Evolutionary conservation across 345 rosid species (phyloP), one percentile per base, ranked within the genome.

Genomic region (Eucalyptus globulus): DNA sequence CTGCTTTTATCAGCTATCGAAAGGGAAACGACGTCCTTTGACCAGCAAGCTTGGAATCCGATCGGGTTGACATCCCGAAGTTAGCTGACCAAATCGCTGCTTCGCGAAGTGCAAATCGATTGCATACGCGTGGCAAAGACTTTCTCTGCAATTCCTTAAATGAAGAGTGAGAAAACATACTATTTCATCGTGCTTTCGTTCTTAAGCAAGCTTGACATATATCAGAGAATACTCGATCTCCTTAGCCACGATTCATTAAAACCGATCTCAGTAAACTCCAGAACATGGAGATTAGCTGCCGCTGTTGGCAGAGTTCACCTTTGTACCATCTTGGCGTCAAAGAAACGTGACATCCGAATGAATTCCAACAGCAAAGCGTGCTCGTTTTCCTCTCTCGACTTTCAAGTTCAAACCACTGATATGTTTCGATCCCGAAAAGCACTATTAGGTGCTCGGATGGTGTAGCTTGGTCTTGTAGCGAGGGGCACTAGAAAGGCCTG

Each of bases 281-380:
- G 1, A n/a, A 65, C 40, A 15, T 4, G 37, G 37, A 65, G 37
- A n/a, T 8, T 65, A n/a, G 40, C 19, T 29, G 37, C 15, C 16
- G 9, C 10, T 4, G 3, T 13, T 0, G 76, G 21, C 3, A 11
- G 10, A 7, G 76, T n/a, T 65, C 76, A 2, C 16, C 16, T 65
- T 3, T 8, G 37, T 29, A n/a, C 76, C 76, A n/a, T 65, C 76
- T 65, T 1, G 37, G 76, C 37, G 37, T n/a, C 1, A 1, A 31
- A 14, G 76, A 14, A 65, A n/a, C 19, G 9, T 14, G 72, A n/a
- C 6, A 7, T n/a, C 76, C 6, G 37, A 65, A n/a, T 14, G 17
- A n/a, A n/a, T 65, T 65, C 10, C 37, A n/a, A 65, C 10, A 13
- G 19, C 72, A 3, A 65, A 65, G 37, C 37, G 19, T 14, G 72